Evolutionary conservation across 1,139 yeast species (phyloP), one percentile per base, ranked within the genome.

Genomic region (Lodderomyces pseudojiufengensis): DNA sequence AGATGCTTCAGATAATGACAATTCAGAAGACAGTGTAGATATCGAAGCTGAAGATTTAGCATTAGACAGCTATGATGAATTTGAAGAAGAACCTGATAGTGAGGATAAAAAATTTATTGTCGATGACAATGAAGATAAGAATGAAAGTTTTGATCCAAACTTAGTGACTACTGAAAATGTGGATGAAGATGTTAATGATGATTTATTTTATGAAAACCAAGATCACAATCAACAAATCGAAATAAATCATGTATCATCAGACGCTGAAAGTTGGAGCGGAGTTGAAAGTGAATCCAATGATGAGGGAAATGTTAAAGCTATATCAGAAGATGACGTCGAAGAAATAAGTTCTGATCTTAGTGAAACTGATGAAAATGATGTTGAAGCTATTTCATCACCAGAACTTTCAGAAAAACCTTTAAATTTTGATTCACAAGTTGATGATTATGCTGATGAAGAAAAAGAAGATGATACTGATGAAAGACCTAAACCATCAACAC

Each of bases 141-240:
- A n/a, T n/a, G n/a, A n/a, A n/a, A n/a, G n/a, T n/a, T n/a, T n/a
- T n/a, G n/a, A n/a, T n/a, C n/a, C n/a, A n/a, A n/a, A n/a, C n/a
- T n/a, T n/a, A n/a, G n/a, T n/a, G n/a, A n/a, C n/a, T n/a, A n/a
- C n/a, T n/a, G 44, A 32, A 14, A 37, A 35, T 5, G 39, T 24
- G 12, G 37, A 29, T 14, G 43, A 44, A 14, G 42, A 44, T 14
- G 43, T 42, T 9, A 51, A 49, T 31, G 44, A 29, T 15, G 31
- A 31, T 14, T 24, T 24, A 4, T 11, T 14, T 14, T 26, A 28
- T 10, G n/a, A 32, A 6, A 33, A 33, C 8, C 23, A 33, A 23
- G 29, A 27, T 18, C 25, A 31, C 21, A 13, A 25, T 9, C 5
- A 18, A 18, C 6, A 18, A 18, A 18, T 20, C 8, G 25, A 29